Conservation (phyloP, 371 early-diverging fungal genomes). For the Lichtheimia ramosa region DNA sequence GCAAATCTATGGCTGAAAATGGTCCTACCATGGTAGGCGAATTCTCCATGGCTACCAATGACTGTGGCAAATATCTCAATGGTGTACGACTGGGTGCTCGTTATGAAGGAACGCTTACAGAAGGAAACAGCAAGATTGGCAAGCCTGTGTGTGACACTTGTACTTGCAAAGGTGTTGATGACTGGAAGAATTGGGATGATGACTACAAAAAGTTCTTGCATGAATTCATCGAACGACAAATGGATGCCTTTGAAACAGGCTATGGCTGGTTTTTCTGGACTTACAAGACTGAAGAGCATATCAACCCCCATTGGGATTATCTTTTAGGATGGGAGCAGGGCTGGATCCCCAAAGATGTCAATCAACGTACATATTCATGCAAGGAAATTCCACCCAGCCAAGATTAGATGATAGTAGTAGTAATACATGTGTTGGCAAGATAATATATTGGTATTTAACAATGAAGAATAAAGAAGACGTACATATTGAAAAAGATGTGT, state of each 20-base stretch:
- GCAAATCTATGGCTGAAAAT: conserved; percentile 20
- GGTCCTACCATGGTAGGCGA: conserved; percentile 73
- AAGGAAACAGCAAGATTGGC: conserved; percentile 5
- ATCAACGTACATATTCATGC: conserved; percentile 22
- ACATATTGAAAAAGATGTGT: neutral
- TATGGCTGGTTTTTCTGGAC: conserved; percentile 84
- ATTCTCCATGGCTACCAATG: conserved; percentile 73
- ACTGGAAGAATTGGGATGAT: conserved; percentile 36
- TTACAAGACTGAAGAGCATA: conserved; percentile 69
- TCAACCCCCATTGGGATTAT: conserved; percentile 74
- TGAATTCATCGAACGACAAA: conserved; percentile 42
- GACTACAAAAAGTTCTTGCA: conserved; percentile 39
- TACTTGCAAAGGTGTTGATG: conserved; percentile 48
- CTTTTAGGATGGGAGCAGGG: conserved; percentile 54
- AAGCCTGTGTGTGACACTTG: conserved; percentile 37
- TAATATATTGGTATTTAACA: neutral
- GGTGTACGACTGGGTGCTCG: conserved; percentile 68
- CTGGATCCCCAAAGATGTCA: conserved; percentile 44
- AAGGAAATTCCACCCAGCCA: neutral
- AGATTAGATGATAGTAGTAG: neutral
- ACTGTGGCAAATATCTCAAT: conserved; percentile 73
- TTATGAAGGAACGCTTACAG: conserved; percentile 59
- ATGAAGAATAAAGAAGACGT: neutral
- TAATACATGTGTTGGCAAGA: neutral
- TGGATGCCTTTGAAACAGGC: conserved; percentile 47